phyloP scores from a whole-genome alignment of 2,329 filamentous ascomycete species.

The Talaromyces sp. region DNA sequence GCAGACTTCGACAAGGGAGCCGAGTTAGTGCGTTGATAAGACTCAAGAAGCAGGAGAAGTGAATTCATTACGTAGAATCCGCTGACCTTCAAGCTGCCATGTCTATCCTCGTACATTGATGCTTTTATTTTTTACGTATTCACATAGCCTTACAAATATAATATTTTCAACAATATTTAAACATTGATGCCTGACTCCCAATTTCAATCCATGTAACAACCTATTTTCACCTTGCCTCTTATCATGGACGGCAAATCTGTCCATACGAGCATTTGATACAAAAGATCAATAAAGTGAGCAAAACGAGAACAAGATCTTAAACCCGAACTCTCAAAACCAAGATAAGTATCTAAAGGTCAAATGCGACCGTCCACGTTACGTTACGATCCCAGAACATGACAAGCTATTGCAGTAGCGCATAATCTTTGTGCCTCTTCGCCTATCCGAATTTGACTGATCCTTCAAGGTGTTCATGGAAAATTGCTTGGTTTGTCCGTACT shows the following conservation, averaged over 20 bases:
- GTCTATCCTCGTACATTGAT: too few relatives aligned
- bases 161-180: too few relatives aligned
- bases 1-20: not conserved
- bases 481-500: not conserved
- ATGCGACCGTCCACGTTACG: slow-evolving; percentile 41
- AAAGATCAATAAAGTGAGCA: slow-evolving; percentile 39
- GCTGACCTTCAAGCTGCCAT: too few relatives aligned
- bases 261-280: slow-evolving; percentile 31
- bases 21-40: not conserved
- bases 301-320: slow-evolving; percentile 37
- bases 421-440: not conserved
- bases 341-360: slow-evolving; percentile 40
- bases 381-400: slow-evolving; percentile 45
- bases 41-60: not conserved
- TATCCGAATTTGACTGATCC: not conserved
- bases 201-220: not conserved
- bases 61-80: not conserved
- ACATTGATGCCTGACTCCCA: not conserved
- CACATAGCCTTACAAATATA: too few relatives aligned
- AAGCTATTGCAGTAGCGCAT: slow-evolving; percentile 41
- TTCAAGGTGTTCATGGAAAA: not conserved
- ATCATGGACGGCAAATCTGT: not conserved
- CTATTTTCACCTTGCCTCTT: not conserved
- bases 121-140: too few relatives aligned
- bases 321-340: slow-evolving; percentile 29